Evolutionary conservation across 73 alveolate species (phyloP), one percentile per base, ranked within the genome.

Genomic region (Effrenium voratum): DNA sequence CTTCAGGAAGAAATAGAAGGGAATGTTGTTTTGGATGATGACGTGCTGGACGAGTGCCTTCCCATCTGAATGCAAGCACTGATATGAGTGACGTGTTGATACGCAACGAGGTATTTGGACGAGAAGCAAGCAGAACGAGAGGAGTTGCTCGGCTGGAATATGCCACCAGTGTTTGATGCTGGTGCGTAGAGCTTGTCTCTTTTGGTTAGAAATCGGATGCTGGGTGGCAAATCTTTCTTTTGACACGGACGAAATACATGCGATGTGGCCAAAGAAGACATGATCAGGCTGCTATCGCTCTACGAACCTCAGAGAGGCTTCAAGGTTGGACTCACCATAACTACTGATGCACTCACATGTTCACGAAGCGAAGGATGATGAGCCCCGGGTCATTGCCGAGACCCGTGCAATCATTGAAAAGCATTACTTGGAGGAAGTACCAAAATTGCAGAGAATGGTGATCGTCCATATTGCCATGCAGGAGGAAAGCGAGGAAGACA

Each of bases 371-470:
- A 46, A 86, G 96, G 96, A 88, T 49, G 96, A 88, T 43, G 96
- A 88, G 85, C 96, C 96, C n/a, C 96, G 96, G 45, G 85, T 68
- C 96, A 88, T 88, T 50, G 96, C 96, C 16, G 96, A 88, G 96
- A 88, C 96, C 41, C 70, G 86, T 30, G 96, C 96, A 2, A 88
- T 88, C 96, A 88, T 88, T 38, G 96, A 88, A 66, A 34, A 86
- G 30, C 96, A 88, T 34, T 88, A 88, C 57, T 52, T 88, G 41
- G 96, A 88, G 96, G 96, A 50, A 60, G 32, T 24, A 40, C 46
- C 13, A 19, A 32, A 30, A 36, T 34, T 73, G 41, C 41, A 66
- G 19, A 28, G 79, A 26, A 28, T 66, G 79, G 15, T 13, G 0
- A 28, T 66, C 16, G 10, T 66, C 41, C 40, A 8, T 30, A 26